Evolutionary conservation across 306 rosid species (phyloP), one percentile per base, ranked within the genome.

Genomic region (Glycine tomentella): DNA sequence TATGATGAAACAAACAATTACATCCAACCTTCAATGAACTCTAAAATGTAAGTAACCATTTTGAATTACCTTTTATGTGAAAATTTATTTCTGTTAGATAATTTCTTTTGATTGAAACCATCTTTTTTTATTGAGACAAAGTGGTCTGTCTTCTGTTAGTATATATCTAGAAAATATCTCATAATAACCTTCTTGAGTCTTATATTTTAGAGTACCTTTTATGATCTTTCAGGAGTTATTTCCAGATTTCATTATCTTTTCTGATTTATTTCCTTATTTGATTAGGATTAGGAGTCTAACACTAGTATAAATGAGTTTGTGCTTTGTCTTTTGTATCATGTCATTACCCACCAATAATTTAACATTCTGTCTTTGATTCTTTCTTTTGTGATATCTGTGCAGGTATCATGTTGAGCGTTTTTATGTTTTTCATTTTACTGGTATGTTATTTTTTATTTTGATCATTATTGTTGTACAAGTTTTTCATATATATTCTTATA

Each of bases 61-160:
- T 58, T 44, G 9, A 50, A 50, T 34, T 31, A 3, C 3, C 6
- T 36, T 17, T 13, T 13, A 11, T 57, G 40, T 45, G 44, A 45
- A 69, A 69, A 34, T 40, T 69, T 50, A 42, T 53, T 78, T 66
- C 17, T 83, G 33, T 45, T 50, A 4, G 70, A 34, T 36, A 17
- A 59, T 12, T 44, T 48, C 10, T 53, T 63, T 62, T 16, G 16
- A 67, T 36, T 82, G 16, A 44, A 61, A 38, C 64, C 8, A 16
- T 17, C 51, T 63, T 82, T 57, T 68, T 48, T 25, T 45, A 10
- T 69, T 55, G 57, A 25, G 55, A 38, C 4, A 16, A 52, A 77
- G 12, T 66, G 45, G 34, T 31, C 14, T 71, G n/a, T 25, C 53
- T 52, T 53, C 50, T 52, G 33, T 53, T 36, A 10, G 9, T 53